Evolutionary conservation across 2,329 filamentous ascomycete genomes (phyloP), one percentile per base, ranked within the genome.

Genomic region (Phialophora expanda): DNA sequence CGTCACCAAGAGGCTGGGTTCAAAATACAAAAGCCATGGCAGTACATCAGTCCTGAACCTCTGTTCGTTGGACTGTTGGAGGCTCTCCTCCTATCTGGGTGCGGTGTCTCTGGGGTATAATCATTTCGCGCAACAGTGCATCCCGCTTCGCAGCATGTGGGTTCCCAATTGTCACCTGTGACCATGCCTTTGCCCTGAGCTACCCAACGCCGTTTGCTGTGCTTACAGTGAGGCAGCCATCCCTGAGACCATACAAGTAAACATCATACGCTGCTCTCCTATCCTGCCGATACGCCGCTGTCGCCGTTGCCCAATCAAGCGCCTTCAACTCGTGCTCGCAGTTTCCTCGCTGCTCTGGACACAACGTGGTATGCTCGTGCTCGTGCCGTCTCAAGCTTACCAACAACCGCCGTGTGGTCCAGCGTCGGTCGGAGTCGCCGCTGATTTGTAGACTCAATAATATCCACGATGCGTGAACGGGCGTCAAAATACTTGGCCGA

Each of bases 331-430:
- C 48, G 41, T 14, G 58, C 53, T n/a, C 46, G 41, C 26, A 67
- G 12, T 48, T 41, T 58, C 17, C 24, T 44, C 28, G 62, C 55
- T 17, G 65, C 62, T 20, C 62, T 64, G 30, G 62, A 46, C 34
- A 71, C 60, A 12, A 71, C 62, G 17, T 64, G 63, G 22, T 61
- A 61, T 28, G 67, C 69, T 26, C 65, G 34, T 14, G 28, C 58
- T 60, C 69, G 69, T 34, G 69, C 67, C 44, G 50, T 60, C 12
- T 57, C 61, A 41, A 70, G 57, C 26, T 60, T 67, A 4, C 67
- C 60, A 28, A 60, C 20, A 32, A 64, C 14, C 14, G 38, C 26
- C 20, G 22, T 44, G 4, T 51, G 48, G 34, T 53, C 26, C 14
- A 67, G n/a, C 2, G 34, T 20, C 12, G 46, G 57, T 34, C 46